Base-by-base conservation (phyloP, 2,329 filamentous ascomycete species). In the Triangularia setosa region DNA sequence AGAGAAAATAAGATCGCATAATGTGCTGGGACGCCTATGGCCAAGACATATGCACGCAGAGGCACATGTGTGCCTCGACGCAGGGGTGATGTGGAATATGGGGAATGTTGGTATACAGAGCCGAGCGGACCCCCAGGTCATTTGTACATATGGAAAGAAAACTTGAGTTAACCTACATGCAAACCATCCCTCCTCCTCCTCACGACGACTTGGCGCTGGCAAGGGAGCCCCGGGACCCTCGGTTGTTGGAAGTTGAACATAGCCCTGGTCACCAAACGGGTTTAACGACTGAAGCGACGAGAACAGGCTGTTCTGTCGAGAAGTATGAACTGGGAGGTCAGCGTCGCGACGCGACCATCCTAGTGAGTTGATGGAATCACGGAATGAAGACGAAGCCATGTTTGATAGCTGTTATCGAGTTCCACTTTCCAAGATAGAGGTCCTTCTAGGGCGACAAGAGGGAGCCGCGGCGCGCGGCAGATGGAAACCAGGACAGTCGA, bases 151-250 rank as follows among this genome's bases (percentile, higher is more conserved):
- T 18, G 6, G 11, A 48, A 21, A 48, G 18, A 48, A 48, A 48
- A 21, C n/a, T 5, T 40, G 16, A 58, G 61, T 68, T 72, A 71
- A 86, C 95, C 94, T 87, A 99, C 95, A 83, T 73, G 91, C 89
- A 86, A 97, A 93, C 88, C 91, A 97, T 69, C 89, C 91, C 79
- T 97, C 95, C 75, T 98, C 94, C 78, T 98, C 95, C 75, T 97
- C 93, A 72, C 93, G 88, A 73, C 93, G 86, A 74, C 78, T 91
- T 67, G 92, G 87, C 66, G 93, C 93, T 60, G 94, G 94, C 58
- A 97, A 80, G 69, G 93, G 93, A 69, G 94, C 93, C 58, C 92
- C 93, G 35, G 91, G 83, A 70, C 85, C 84, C 75, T 97, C 93
- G 71, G 88, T 89, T 60, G 92, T 95, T 63, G 95, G 94, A 58